Conservation (phyloP, 192 early-diverging fungal genomes). For the Entomortierella chlamydospora region DNA sequence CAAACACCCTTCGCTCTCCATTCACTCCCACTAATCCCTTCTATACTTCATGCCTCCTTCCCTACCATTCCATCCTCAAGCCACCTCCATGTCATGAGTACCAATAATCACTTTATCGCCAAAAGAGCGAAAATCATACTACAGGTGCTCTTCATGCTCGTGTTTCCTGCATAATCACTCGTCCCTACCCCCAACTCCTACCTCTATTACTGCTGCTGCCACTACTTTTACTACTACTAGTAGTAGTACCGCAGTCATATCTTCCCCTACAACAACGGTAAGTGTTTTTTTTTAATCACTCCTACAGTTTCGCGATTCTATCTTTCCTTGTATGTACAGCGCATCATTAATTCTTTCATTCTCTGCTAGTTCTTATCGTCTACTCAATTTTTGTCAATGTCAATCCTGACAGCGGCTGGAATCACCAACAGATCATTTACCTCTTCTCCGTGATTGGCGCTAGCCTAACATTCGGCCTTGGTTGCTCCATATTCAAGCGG, state of each 20-base stretch:
- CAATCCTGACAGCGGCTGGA: slow-evolving; percentile 21
- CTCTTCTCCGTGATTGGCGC: slow-evolving; percentile 35
- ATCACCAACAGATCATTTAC: slow-evolving; percentile 37
- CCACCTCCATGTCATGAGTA: slow-evolving; percentile 11
- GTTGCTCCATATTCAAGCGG: slow-evolving; percentile 22
- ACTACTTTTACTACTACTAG: too few relatives aligned
- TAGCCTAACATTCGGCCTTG: slow-evolving; percentile 14
- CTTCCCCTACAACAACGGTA: neutral
- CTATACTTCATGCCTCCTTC: neutral
- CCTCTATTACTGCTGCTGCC: too few relatives aligned
- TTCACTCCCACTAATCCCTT: neutral
- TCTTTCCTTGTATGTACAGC: neutral
- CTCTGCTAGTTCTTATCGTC: slow-evolving; percentile 15
- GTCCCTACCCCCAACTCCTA: neutral
- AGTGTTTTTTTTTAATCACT: slow-evolving; percentile 10
- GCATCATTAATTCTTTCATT: neutral
- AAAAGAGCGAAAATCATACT: slow-evolving; percentile 2
- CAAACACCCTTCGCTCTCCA: too few relatives aligned
- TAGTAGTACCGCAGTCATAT: too few relatives aligned
- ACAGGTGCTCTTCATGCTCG: slow-evolving; percentile 26
- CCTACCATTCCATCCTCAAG: neutral
- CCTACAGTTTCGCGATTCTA: too few relatives aligned
- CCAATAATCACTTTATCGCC: slow-evolving; percentile 10
- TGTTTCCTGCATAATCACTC: slow-evolving; percentile 21
- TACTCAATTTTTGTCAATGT: slow-evolving; percentile 39